Percentiles rank a stretch among this genome's conserved stretches.
Evolutionary conservation across 73 alveolate species (phyloP).

Genomic region (Paramecium sonneborni): DNA sequence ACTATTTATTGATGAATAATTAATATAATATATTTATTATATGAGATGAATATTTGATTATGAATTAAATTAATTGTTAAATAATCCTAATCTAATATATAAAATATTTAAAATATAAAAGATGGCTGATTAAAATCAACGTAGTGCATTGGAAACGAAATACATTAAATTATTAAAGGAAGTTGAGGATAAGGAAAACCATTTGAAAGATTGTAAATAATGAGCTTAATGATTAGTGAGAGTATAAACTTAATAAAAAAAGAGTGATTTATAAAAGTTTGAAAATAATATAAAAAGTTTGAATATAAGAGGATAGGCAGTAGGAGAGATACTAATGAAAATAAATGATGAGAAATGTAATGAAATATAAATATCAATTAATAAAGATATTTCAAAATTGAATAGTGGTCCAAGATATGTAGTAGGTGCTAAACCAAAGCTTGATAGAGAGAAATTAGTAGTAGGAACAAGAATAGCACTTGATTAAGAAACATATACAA

Average conservation of each 20-base stretch:
- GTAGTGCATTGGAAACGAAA: neutral
- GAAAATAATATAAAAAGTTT: conserved; percentile 92
- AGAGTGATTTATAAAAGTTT: conserved; percentile 80
- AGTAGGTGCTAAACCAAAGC: conserved; percentile 95
- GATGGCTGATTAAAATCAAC: neutral
- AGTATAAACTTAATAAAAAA: conserved; percentile 63
- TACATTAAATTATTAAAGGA: neutral
- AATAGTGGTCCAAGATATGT: conserved; percentile 99
- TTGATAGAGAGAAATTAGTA: conserved; percentile 85
- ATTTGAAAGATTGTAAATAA: neutral
- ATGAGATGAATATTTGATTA: neutral
- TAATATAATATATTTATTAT: neutral
- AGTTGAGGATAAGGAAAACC: conserved; percentile 10
- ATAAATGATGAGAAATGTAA: conserved; percentile 84
- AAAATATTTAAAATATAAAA: neutral
- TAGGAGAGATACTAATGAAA: conserved; percentile 95
- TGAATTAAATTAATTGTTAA: neutral
- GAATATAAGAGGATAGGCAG: conserved; percentile 95
- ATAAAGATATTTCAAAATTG: conserved; percentile 89
- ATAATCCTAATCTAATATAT: conserved; percentile 30
- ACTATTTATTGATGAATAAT: conserved; percentile 1
- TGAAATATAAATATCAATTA: too few species aligned
- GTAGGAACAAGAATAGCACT: conserved; percentile 85
- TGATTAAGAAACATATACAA: conserved; percentile 88
- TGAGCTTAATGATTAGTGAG: conserved; percentile 64